Conservation (phyloP, 2,329 filamentous ascomycete species). For the Microdochium nivale region DNA sequence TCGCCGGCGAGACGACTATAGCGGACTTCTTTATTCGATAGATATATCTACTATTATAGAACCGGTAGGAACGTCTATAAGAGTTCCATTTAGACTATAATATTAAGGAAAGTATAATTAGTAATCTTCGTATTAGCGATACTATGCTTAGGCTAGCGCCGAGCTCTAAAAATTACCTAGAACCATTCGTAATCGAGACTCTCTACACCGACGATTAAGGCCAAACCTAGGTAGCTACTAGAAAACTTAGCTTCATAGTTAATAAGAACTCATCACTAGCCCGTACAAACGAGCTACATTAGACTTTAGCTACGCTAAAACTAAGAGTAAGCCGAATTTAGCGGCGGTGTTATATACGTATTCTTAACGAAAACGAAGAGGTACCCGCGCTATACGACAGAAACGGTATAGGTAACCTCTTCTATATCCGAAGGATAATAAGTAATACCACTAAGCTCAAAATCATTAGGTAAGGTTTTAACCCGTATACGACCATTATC, state of each 20-base stretch:
- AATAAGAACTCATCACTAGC: slow-evolving; percentile 23
- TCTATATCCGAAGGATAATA: slow-evolving; percentile 46
- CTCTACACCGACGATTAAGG: neutral
- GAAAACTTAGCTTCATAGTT: slow-evolving; percentile 10
- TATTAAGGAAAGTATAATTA: slow-evolving; percentile 12
- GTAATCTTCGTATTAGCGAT: neutral
- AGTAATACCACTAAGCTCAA: slow-evolving; percentile 11
- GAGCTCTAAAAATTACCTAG: neutral
- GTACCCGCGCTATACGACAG: slow-evolving; percentile 58
- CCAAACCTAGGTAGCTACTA: neutral
- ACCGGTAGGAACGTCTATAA: slow-evolving; percentile 52
- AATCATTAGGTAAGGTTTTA: neutral
- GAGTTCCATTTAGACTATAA: slow-evolving; percentile 45
- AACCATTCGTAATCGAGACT: neutral
- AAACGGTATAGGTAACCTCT: slow-evolving; percentile 57
- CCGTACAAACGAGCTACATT: slow-evolving; percentile 38
- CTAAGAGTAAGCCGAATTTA: slow-evolving; percentile 33
- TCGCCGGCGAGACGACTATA: slow-evolving; percentile 33
- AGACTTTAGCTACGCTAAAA: slow-evolving; percentile 16
- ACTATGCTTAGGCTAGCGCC: neutral
- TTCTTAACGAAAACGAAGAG: slow-evolving; percentile 31
- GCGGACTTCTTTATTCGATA: slow-evolving; percentile 62
- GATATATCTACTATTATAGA: slow-evolving; percentile 52
- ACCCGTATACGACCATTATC: slow-evolving; percentile 4
- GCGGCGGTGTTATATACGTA: slow-evolving; percentile 50